Evolutionary conservation across 176 grass and related monocot genomes (phyloP), one percentile per base, ranked within the genome.

Genomic region (Rhynchospora pubera): DNA sequence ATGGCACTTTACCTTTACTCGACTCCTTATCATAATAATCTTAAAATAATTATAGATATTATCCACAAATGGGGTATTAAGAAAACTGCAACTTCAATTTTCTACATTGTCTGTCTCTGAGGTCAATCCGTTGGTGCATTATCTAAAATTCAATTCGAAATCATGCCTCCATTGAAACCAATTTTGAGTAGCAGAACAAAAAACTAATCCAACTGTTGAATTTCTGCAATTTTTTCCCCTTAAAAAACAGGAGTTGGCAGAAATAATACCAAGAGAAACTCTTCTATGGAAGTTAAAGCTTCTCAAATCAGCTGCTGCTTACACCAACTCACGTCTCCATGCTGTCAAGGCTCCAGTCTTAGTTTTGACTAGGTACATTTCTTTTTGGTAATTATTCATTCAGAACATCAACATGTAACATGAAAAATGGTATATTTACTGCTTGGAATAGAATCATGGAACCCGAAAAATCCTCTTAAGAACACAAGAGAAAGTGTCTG

Each of bases 201-300:
- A 22, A 11, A 23, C 9, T n/a, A 47, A 5, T 71, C 7, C 67
- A 71, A 71, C 5, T 3, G 8, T 74, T 15, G 24, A 21, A 52
- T 5, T 60, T 50, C 70, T 51, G 5, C 46, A 52, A 3, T 24
- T 80, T 68, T 8, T 59, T 24, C 30, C 53, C 60, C 45, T 59
- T 81, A n/a, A n/a, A 9, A 28, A 48, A 81, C 67, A 97, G 95
- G 92, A 91, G 77, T 83, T 97, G 62, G 72, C 90, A 69, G 92
- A 92, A 78, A 94, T 94, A 23, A 97, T 97, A 89, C 95, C 95
- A 82, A 94, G 73, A 79, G 87, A 97, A 71, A 88, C 92, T 81
- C 92, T 97, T 86, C 47, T 97, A 26, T 97, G 95, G 95, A 97
- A 91, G 82, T 91, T 97, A 7, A 92, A 90, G 59, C 87, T 97